A percentile compares a stretch with the other conserved stretches of the same genome.
Evolutionary conservation across 2,329 filamentous ascomycete genomes (phyloP).

Genomic region (Ceratocystis cubensis): DNA sequence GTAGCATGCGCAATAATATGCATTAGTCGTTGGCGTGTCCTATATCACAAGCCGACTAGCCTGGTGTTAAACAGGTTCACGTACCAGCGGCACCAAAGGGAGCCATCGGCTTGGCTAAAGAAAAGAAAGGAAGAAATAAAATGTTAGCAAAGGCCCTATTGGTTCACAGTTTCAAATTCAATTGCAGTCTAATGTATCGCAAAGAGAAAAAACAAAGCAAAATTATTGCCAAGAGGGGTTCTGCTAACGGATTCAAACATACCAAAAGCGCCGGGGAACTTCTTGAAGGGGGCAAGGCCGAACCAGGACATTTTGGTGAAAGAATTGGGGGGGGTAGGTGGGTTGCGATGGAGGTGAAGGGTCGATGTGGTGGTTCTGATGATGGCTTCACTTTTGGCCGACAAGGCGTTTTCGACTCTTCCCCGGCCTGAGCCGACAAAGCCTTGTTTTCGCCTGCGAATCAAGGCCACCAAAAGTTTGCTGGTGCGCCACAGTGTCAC

Average conservation of each 20-base stretch:
- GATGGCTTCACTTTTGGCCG: conserved; percentile 26
- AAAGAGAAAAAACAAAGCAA: background rate
- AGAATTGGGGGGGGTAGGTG: conserved; percentile 27
- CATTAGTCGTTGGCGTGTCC: no score
- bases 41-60: no score
- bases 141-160: conserved; percentile 24
- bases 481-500: background rate
- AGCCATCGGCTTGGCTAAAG: conserved; percentile 71
- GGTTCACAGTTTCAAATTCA: conserved; percentile 21
- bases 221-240: background rate
- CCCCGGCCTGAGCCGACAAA: conserved; percentile 17
- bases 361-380: conserved; percentile 27
- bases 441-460: conserved; percentile 18
- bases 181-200: background rate
- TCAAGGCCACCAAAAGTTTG: conserved; percentile 16
- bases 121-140: conserved; percentile 19
- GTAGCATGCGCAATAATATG: conserved; percentile 2
- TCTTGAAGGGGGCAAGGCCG: conserved; percentile 55
- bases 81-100: conserved; percentile 93
- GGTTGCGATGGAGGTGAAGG: conserved; percentile 26
- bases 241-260: conserved; percentile 33
- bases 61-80: conserved; percentile 6
- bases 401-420: conserved; percentile 20
- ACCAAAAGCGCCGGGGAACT: conserved; percentile 69
- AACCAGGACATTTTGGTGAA: conserved; percentile 60